These are phyloP conservation scores for Lentinula sp. DNA, from an alignment of 768 basidiomycete genomes.

Conservation along the genomic window DNA sequence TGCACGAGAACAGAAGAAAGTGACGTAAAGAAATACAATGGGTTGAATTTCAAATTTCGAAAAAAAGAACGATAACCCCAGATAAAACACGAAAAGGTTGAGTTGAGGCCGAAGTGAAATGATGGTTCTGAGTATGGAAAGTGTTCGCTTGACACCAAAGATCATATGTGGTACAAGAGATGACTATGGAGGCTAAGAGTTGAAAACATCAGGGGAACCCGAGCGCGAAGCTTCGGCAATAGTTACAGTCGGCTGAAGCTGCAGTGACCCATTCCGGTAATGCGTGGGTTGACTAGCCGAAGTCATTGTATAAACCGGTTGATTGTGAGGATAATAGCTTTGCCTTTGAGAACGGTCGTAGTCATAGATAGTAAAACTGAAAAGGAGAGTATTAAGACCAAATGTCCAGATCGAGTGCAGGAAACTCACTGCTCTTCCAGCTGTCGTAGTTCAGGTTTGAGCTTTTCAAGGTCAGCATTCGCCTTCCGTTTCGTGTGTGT, in stretches of 20 bases:
- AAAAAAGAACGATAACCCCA: neutral
- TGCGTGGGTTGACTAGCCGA: neutral
- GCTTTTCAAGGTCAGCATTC: slow-evolving; percentile 76
- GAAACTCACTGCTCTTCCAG: slow-evolving; percentile 83
- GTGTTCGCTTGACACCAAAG: neutral
- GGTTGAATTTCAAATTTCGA: neutral
- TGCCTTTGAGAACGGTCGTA: slow-evolving; percentile 64
- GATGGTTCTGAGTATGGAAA: neutral
- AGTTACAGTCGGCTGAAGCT: slow-evolving; percentile 29
- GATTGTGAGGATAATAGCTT: slow-evolving; percentile 87
- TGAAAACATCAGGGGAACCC: slow-evolving; percentile 26
- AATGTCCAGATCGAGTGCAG: neutral
- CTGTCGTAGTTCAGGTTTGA: slow-evolving; percentile 87
- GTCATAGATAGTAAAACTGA: slow-evolving; percentile 87
- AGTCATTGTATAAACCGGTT: slow-evolving; percentile 38
- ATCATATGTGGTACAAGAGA: neutral
- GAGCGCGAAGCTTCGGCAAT: slow-evolving; percentile 36
- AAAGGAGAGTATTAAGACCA: slow-evolving; percentile 2
- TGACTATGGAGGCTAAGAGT: neutral
- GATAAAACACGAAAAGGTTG: neutral
- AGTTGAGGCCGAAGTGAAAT: too few relatives aligned
- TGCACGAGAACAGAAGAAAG: neutral
- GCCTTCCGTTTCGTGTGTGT: slow-evolving; percentile 91
- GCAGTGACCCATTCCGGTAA: neutral
- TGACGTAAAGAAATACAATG: neutral